Base-by-base conservation (phyloP, 176 grass and related monocot species). In the Thinopyrum elongatum region DNA sequence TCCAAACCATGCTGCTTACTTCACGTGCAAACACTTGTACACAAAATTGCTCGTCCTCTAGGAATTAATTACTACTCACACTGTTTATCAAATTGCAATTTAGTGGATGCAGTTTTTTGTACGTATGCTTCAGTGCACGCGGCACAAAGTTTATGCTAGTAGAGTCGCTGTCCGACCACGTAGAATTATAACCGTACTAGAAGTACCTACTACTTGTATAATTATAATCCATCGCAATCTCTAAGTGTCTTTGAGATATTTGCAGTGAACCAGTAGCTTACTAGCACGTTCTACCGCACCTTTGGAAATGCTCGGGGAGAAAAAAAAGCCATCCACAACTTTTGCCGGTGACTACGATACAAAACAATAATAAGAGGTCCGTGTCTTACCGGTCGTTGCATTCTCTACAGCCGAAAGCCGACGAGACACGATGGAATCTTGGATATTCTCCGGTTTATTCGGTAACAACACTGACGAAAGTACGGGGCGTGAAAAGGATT, bases 401-500 rank as follows among this genome's bases (percentile, higher is more conserved):
- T 85, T 81, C 83, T 47, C 14, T 22, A 42, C 27, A 11, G 17
- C 82, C 70, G 71, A 80, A 75, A 84, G 85, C 70, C 35, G 85
- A 87, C 84, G 44, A 84, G 4, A 16, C 23, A 27, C 47, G 6
- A 21, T 27, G 74, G 44, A 58, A 59, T 29, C 34, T 65, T 59
- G 59, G 83, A 91, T 87, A 87, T 91, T 69, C 84, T 16, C 81
- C 0, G 61, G 89, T 80, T 84, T 91, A 91, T 91, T 76, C 85
- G 60, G 17, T 21, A 57, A 80, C 2, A 9, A 82, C 17, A 51
- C 28, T 84, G 85, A 61, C 60, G 2, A 77, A 82, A 82, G 53
- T 78, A 77, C 21, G 39, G 58, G 4, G 61, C 21, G 7, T 6
- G 16, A 75, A 36, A 29, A 39, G 29, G 10, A 15, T 49, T 25